Conservation (phyloP, 164 flowering plant genomes). For the Aristolochia contorta region DNA sequence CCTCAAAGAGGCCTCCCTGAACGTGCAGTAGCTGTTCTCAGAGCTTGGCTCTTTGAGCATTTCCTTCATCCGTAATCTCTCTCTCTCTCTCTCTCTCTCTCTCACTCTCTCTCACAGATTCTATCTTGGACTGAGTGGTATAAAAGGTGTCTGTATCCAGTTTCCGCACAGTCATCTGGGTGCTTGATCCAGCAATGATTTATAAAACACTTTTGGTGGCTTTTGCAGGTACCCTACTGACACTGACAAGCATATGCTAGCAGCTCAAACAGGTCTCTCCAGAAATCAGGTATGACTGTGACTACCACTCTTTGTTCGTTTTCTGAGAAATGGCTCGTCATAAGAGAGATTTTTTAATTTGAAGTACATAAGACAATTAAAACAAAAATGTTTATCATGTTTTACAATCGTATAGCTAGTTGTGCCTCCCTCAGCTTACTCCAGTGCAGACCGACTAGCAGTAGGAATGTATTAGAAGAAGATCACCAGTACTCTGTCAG, state of each 20-base stretch:
- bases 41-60: conserved; percentile 94
- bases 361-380: too few species aligned
- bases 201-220: neutral
- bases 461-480: too few species aligned
- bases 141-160: neutral
- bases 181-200: neutral
- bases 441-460: too few species aligned
- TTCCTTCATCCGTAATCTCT: conserved; percentile 83
- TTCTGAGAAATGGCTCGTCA: neutral
- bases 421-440: too few species aligned
- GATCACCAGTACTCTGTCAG: too few species aligned
- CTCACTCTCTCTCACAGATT: conserved; percentile 4
- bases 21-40: conserved; percentile 67
- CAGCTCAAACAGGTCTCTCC: conserved; percentile 79
- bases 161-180: neutral
- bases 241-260: conserved; percentile 84
- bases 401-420: too few species aligned
- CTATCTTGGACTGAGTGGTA: neutral
- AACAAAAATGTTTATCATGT: too few species aligned
- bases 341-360: too few species aligned
- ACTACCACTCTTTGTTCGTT: too few species aligned
- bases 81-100: conserved; percentile 10
- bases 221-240: conserved; percentile 81
- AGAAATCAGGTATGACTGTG: conserved; percentile 64
- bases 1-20: conserved; percentile 97